Percentiles rank a stretch among this genome's conserved stretches.
phyloP scores from a whole-genome alignment of 352 stramenopile species.

The Globisporangium takayamanum region DNA sequence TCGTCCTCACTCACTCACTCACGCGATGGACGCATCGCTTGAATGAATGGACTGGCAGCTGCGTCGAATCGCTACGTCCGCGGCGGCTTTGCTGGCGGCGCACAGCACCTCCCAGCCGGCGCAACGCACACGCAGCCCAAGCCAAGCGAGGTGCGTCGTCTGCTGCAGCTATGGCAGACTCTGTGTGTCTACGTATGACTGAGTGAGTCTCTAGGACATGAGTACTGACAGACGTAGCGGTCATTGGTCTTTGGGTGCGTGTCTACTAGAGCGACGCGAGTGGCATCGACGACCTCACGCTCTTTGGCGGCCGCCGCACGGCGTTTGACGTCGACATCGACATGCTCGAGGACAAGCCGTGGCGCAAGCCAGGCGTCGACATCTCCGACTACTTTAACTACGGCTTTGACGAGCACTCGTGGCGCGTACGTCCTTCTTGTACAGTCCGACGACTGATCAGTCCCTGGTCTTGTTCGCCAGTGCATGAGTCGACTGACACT shows the following conservation, averaged over 20 bases:
- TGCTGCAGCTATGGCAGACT: background rate
- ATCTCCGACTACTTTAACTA: constrained; percentile 95
- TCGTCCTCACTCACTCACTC: background rate
- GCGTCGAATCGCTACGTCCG: constrained; percentile 71
- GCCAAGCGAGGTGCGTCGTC: constrained; percentile 13
- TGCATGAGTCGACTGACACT: background rate
- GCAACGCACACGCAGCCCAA: constrained; percentile 18
- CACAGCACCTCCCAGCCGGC: constrained; percentile 29
- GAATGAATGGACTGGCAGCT: background rate
- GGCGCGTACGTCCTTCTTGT: constrained; percentile 31
- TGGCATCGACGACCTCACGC: constrained; percentile 58
- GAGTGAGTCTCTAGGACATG: no score
- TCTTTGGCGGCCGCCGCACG: constrained; percentile 79
- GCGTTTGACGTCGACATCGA: constrained; percentile 92
- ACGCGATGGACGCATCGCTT: no score
- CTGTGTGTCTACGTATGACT: background rate
- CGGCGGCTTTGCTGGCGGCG: constrained; percentile 32
- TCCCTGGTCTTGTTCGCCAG: no score
- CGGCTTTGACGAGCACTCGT: constrained; percentile 88
- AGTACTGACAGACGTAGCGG: background rate
- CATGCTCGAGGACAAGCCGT: constrained; percentile 87
- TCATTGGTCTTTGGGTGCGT: background rate
- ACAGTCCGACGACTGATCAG: no score
- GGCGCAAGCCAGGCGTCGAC: constrained; percentile 87
- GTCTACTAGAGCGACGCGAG: constrained; percentile 19